Evolutionary conservation across 148 eudicot species (phyloP).

Genomic region (Spergularia marina): DNA sequence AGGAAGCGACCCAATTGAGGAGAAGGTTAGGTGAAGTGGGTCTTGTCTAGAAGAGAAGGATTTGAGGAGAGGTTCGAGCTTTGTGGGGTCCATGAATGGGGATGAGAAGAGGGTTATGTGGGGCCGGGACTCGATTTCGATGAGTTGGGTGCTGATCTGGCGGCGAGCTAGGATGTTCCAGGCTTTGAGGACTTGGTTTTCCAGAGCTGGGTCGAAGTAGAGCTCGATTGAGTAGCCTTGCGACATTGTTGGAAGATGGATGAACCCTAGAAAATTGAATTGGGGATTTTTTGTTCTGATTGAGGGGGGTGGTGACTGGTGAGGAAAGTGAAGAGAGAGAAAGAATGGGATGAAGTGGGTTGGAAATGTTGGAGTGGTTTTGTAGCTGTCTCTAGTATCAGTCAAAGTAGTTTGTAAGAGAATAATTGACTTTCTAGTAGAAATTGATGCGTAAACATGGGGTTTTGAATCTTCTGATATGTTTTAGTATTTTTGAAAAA

Average conservation of each 20-base stretch:
- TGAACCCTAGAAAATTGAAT: not conserved
- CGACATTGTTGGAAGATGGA: constrained; percentile 42
- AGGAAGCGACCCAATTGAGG: constrained; percentile 73
- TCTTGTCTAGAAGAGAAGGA: constrained; percentile 61
- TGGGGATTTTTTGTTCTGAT: not conserved
- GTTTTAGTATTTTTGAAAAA: no score
- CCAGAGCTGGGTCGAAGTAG: constrained; percentile 85
- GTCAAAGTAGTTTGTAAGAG: no score
- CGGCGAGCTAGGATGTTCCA: constrained; percentile 87
- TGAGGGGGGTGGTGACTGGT: not conserved
- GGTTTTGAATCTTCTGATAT: no score
- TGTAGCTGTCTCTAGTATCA: no score
- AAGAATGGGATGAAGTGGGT: not conserved
- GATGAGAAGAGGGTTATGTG: constrained; percentile 76
- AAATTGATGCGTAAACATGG: no score
- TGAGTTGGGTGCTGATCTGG: constrained; percentile 85
- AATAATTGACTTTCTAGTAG: no score
- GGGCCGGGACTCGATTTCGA: constrained; percentile 87
- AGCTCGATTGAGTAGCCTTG: constrained; percentile 82
- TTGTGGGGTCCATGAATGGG: constrained; percentile 47
- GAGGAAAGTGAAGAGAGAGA: not conserved
- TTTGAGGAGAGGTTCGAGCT: constrained; percentile 60
- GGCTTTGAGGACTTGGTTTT: constrained; percentile 82
- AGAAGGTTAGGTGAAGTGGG: constrained; percentile 59
- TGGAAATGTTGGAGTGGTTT: not conserved